Base-by-base conservation (phyloP, 257 asterid species). In the Voacanga thouarsii region DNA sequence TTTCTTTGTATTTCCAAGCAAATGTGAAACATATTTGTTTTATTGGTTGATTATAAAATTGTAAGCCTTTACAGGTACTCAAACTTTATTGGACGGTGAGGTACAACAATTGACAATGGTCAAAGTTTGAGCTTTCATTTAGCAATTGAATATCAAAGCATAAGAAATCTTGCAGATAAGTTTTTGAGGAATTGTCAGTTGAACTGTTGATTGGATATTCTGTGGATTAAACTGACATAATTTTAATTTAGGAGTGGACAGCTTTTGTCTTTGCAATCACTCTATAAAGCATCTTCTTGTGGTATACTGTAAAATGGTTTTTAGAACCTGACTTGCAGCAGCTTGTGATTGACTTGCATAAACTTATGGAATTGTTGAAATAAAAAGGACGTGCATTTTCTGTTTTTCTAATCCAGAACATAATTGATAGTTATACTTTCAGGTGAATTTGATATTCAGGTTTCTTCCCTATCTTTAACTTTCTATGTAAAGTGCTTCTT, bases 51-150 rank as follows among this genome's bases (percentile, higher is more conserved):
- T 33, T 37, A 7, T 51, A 33, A 28, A 12, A 71, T n/a, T 45
- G 44, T 45, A n/a, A 24, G 33, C 44, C 45, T 65, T 23, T 15
- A 3, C 12, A 39, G 47, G 45, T 43, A 14, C 26, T 59, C 21
- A 43, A 60, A 28, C 45, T 24, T 77, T 5, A 56, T 41, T 65
- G 47, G 80, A 74, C 43, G 23, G 39, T 39, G 37, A 77, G 75
- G 11, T 56, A 69, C 18, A 28, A n/a, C 24, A 65, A 57, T 26
- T 14, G 64, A 55, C 14, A 77, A 7, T 28, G 28, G 0, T 49
- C 45, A 11, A 67, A 41, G 10, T 43, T 77, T 33, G 26, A 12
- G 33, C 15, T 16, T 23, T 23, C 19, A 51, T 23, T 51, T 44
- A 39, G 23, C 15, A 15, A 45, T 63, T 43, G 19, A 12, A 16